Evolutionary conservation across 768 basidiomycete species (phyloP).

Genomic region (Suillus spraguei): DNA sequence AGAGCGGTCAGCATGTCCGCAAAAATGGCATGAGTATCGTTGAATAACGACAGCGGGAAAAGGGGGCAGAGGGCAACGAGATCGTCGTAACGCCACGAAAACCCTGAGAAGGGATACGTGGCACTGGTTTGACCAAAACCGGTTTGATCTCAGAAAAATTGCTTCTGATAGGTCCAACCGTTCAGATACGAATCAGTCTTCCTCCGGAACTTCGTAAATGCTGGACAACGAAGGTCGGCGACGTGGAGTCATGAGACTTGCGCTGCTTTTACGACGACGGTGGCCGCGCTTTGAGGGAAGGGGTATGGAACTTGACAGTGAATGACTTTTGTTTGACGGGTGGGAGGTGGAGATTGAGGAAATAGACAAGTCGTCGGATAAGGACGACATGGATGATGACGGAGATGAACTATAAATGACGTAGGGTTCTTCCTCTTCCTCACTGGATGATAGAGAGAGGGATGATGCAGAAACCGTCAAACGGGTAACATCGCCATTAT

Average conservation of each 20-base stretch:
- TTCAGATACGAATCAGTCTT: conserved; percentile 22
- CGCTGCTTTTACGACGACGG: conserved; percentile 33
- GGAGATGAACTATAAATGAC: conserved; percentile 37
- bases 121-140: conserved; percentile 10
- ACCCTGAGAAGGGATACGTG: background rate
- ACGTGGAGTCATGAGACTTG: conserved; percentile 33
- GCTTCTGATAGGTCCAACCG: conserved; percentile 2
- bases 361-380: conserved; percentile 27
- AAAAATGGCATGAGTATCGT: background rate
- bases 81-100: background rate
- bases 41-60: background rate
- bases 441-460: conserved; percentile 26
- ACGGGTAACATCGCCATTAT: background rate
- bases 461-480: conserved; percentile 17
- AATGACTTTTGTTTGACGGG: conserved; percentile 16
- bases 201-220: conserved; percentile 35
- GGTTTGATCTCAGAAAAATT: conserved; percentile 12
- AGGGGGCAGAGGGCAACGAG: background rate
- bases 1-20: conserved; percentile 10
- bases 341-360: conserved; percentile 26
- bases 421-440: conserved; percentile 35
- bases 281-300: conserved; percentile 17
- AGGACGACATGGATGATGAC: conserved; percentile 33
- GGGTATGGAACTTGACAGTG: conserved; percentile 16
- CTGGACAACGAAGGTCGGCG: conserved; percentile 35